These are phyloP conservation scores for Lepidopterella palustris DNA, from an alignment of 495 filamentous ascomycete species.

Conservation along the genomic window DNA sequence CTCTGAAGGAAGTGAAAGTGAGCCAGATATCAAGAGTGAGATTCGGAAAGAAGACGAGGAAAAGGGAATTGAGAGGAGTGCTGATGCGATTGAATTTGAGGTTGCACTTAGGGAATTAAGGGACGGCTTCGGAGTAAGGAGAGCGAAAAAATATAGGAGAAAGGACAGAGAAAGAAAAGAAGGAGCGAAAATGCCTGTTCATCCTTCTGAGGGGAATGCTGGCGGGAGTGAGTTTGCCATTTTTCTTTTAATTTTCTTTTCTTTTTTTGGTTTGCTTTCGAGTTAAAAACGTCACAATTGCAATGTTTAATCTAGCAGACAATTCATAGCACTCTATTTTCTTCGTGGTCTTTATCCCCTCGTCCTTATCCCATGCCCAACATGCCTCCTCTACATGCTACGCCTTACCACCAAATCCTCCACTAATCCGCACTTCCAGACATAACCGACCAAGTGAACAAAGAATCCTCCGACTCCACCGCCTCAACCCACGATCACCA, in stretches of 20 bases:
- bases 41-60: background rate
- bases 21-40: background rate
- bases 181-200: slow-evolving; percentile 38
- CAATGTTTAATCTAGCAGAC: background rate
- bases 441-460: slow-evolving; percentile 35
- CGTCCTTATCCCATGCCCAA: background rate
- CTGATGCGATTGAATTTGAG: too few species aligned
- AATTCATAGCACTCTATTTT: background rate
- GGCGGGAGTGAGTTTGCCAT: slow-evolving; percentile 20
- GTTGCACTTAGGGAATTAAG: too few species aligned
- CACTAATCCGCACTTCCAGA: slow-evolving; percentile 8
- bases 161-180: too few species aligned
- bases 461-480: slow-evolving; percentile 32
- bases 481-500: slow-evolving; percentile 26
- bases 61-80: background rate
- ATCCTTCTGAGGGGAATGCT: slow-evolving; percentile 39
- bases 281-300: background rate
- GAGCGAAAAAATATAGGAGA: too few species aligned
- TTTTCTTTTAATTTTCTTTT: background rate
- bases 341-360: background rate
- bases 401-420: background rate
- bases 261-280: background rate
- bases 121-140: too few species aligned
- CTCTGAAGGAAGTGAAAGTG: background rate
- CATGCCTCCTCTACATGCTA: background rate